Percentiles rank a stretch among this genome's conserved stretches.
These are phyloP conservation scores for Saccharomycopsis capsularis DNA, from an alignment of 805 yeast species.

Conservation along the genomic window DNA sequence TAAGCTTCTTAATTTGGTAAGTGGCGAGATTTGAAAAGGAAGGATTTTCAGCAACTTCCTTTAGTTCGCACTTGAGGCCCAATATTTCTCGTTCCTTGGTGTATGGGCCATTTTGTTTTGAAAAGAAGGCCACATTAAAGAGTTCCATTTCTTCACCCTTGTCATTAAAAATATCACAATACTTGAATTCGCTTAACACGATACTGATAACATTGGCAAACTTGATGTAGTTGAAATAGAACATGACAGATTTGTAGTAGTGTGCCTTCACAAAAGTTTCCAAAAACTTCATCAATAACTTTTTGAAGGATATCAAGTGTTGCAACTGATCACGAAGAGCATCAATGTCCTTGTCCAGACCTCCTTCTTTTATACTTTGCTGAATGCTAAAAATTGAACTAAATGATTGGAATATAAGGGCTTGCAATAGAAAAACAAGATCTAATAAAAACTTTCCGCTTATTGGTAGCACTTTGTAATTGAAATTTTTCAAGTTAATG, in stretches of 20 bases:
- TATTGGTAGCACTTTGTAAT: background rate
- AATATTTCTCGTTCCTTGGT: too few species aligned
- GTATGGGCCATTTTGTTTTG: background rate
- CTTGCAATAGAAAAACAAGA: background rate
- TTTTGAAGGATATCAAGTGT: background rate
- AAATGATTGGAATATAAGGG: background rate
- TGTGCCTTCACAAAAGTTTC: background rate
- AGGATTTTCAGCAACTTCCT: background rate
- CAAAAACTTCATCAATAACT: background rate
- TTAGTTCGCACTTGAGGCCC: background rate
- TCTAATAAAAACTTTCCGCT: background rate
- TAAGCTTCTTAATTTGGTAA: background rate
- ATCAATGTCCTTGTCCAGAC: background rate
- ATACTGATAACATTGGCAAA: background rate
- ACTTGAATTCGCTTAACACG: background rate
- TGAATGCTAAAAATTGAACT: background rate
- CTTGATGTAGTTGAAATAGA: background rate
- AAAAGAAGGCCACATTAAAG: background rate
- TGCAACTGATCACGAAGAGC: background rate
- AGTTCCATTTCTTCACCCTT: background rate
- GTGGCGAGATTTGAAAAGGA: background rate
- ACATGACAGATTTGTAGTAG: background rate
- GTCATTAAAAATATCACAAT: background rate
- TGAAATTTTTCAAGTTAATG: background rate
- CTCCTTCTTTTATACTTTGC: too few species aligned